Percentiles rank a stretch among this genome's conserved stretches.
Evolutionary conservation across 371 early-diverging fungal species (phyloP).

Genomic region (Dinochytrium kinnereticum): DNA sequence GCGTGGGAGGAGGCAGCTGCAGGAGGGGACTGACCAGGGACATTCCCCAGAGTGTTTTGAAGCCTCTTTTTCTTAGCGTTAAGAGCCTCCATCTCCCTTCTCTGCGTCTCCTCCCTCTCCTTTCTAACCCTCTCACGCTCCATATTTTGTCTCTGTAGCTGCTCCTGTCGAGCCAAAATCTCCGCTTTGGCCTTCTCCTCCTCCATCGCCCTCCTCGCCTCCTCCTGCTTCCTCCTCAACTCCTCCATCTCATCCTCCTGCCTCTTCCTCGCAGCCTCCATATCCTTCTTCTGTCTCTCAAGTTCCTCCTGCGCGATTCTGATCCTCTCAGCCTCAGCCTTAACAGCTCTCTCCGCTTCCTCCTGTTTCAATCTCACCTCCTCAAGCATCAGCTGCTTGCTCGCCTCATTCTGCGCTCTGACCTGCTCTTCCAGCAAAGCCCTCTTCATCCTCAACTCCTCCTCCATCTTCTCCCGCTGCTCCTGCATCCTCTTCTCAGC

Average conservation of each 20-base stretch:
- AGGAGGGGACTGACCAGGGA: too few relatives aligned
- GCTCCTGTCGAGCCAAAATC: background rate
- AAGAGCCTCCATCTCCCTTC: background rate
- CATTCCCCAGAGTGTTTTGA: too few relatives aligned
- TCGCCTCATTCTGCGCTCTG: background rate
- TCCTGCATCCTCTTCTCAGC: background rate
- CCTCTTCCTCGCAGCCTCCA: background rate
- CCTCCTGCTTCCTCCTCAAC: slow-evolving; percentile 6
- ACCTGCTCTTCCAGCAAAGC: background rate
- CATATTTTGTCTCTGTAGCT: background rate
- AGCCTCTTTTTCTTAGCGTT: background rate
- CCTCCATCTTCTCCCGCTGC: background rate
- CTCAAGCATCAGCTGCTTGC: background rate
- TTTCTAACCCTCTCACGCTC: background rate
- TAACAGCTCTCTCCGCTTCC: background rate
- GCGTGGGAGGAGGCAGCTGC: too few relatives aligned
- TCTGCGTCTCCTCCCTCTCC: background rate
- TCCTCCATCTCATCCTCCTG: slow-evolving; percentile 4
- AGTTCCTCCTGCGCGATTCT: slow-evolving; percentile 3
- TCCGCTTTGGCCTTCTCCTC: background rate
- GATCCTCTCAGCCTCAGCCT: background rate
- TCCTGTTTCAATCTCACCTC: background rate
- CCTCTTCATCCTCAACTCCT: background rate
- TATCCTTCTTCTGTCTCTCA: background rate
- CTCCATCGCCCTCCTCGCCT: background rate